Evolutionary conservation across 2,329 filamentous ascomycete species (phyloP), one percentile per base, ranked within the genome.

Genomic region (Xylariaceae sp.): DNA sequence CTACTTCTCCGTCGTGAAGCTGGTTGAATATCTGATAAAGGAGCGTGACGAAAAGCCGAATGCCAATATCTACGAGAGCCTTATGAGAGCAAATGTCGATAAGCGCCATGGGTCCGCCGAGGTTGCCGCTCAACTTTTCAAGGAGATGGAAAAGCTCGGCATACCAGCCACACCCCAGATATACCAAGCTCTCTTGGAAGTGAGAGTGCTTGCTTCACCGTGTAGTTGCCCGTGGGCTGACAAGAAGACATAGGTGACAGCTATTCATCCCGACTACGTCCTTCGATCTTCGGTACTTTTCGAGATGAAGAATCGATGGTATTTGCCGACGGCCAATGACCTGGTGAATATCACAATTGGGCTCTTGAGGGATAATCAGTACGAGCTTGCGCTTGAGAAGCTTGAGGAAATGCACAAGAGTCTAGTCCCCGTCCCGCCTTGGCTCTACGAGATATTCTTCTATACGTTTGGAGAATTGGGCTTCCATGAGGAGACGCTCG

Each of bases 251-350:
- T 60, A 89, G 79, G 88, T 84, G 4, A 79, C 97, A 20, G 85
- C 90, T 0, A 84, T 95, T 7, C 95, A 98, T 70, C 91, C 93
- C 0, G 90, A 98, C 72, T 93, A 96, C 65, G 64, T 91, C 5
- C 76, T 95, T 20, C 86, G 92, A 37, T 82, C 84, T 50, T 80
- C 87, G 37, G 80, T 96, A 2, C 76, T 97, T 40, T 76, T 84
- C 52, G 86, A 88, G 53, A 91, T 95, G 89, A 84, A 85, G 66
- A 79, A 85, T 53, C 81, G 85, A 60, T 96, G 91, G 89, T 81
- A 89, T 50, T 75, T 78, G 7, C 75, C 90, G 7, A 84, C 80
- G 42, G 81, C 79, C 10, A 78, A 81, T 6, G 88, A 86, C 7
- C 83, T 83, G 69, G 84, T 89, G 65, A 85, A 83, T 67, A 79